Base-by-base conservation (phyloP, 768 basidiomycete genomes). In the Tremella fuciformis region DNA sequence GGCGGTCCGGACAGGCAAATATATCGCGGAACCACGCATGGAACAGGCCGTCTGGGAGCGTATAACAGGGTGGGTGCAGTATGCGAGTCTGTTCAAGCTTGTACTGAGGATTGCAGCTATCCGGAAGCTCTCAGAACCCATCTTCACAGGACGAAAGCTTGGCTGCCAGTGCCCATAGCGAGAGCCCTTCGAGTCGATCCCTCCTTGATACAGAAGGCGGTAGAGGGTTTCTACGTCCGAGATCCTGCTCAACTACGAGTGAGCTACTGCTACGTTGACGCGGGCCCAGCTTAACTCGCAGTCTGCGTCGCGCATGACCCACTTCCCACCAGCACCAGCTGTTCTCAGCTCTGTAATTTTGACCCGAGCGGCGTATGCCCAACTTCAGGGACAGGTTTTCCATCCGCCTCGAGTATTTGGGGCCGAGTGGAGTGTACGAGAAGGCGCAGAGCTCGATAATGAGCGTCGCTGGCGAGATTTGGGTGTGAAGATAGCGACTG, bases 401-500 rank as follows among this genome's bases (percentile, higher is more conserved):
- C 87, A 86, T 71, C 88, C 94, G 3, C 91, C 93, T 1, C 91
- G 88, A 71, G 80, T 88, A 24, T 99, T 97, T 69, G 89, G 90
- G 3, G 81, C 69, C 2, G 81, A 78, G 60, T 74, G 53, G 76
- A 66, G 58, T 38, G 63, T 65, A 8, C 46, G 57, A 4, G 73
- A 72, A 21, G 64, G 85, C 64, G 62, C 63, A 18, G 85, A 88
- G 77, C 84, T 82, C 4, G 84, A 83, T 1, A 77, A 80, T 41
- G 85, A 89, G 64, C 84, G 85, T 84, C 82, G 86, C 65, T 85
- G 89, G 86, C 81, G 84, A 57, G 89, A 91, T 76, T 75, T 89
- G 25, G 94, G 94, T 8, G 88, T 97, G 86, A 98, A 98, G 80
- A 85, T 98, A 87, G 86, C 91, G 1, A 90, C 90, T 62, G 96